phyloP scores from a whole-genome alignment of 1,284 basidiomycete species.

The Marasmius fiardii region DNA sequence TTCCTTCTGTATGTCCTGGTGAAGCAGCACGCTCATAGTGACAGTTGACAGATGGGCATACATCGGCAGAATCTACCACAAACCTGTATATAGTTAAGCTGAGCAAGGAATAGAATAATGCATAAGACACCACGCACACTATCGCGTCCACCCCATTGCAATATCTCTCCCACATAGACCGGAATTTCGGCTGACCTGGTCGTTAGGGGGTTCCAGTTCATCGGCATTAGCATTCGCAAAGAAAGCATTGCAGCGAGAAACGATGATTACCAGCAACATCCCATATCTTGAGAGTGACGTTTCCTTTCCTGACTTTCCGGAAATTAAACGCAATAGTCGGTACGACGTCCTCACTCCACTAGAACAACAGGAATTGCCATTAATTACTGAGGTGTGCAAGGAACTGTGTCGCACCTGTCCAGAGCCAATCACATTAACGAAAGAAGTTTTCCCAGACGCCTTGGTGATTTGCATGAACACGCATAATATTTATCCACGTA shows the following conservation, averaged over 20 bases:
- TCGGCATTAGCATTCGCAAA: background rate
- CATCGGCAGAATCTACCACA: conserved; percentile 87
- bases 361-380: conserved; percentile 1
- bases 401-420: conserved; percentile 58
- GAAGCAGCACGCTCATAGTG: background rate
- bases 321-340: conserved; percentile 94
- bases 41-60: conserved; percentile 33
- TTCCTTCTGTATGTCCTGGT: conserved; percentile 50
- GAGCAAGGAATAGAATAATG: conserved; percentile 5
- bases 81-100: conserved; percentile 52
- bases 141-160: conserved; percentile 94
- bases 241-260: conserved; percentile 14
- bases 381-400: background rate
- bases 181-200: conserved; percentile 88
- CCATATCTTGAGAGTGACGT: conserved; percentile 92
- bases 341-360: conserved; percentile 93
- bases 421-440: conserved; percentile 87
- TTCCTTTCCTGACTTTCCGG: conserved; percentile 81
- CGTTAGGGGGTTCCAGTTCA: too few species aligned
- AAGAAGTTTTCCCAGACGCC: conserved; percentile 94
- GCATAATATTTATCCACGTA: conserved; percentile 15
- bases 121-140: conserved; percentile 56
- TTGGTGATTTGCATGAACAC: conserved; percentile 29
- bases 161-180: conserved; percentile 94
- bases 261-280: conserved; percentile 74